Evolutionary conservation across 192 early-diverging fungal genomes (phyloP).

Genomic region (Coemansia sp.): DNA sequence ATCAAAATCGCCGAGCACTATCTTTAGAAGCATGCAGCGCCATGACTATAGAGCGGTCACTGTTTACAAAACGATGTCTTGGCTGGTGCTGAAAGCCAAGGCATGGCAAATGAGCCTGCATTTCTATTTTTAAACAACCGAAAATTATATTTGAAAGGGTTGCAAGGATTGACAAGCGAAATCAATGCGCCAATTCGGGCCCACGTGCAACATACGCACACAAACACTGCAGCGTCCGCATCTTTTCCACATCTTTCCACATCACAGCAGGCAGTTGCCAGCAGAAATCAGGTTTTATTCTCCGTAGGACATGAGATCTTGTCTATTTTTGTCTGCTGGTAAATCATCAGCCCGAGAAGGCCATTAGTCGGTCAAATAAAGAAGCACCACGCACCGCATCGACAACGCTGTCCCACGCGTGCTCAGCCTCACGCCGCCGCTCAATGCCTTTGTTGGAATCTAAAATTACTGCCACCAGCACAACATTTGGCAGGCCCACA

Average conservation of each 20-base stretch:
- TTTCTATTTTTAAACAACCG: constrained; percentile 18
- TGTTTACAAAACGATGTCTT: constrained; percentile 2
- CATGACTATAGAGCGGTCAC: constrained; percentile 8
- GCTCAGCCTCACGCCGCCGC: constrained; percentile 45
- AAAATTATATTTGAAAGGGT: neutral
- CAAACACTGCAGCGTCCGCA: neutral
- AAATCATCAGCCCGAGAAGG: constrained; percentile 14
- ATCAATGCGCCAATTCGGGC: constrained; percentile 19
- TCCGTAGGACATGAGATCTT: constrained; percentile 7
- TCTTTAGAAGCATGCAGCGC: constrained; percentile 12
- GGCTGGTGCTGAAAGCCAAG: constrained; percentile 8
- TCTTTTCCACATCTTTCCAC: constrained; percentile 15
- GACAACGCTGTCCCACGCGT: constrained; percentile 46
- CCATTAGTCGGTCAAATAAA: constrained; percentile 37
- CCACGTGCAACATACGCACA: constrained; percentile 3
- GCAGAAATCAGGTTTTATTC: neutral
- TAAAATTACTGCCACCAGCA: constrained; percentile 38
- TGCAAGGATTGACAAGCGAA: neutral
- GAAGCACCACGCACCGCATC: constrained; percentile 41
- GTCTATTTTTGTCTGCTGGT: neutral
- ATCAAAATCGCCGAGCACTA: constrained; percentile 13
- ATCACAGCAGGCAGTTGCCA: neutral
- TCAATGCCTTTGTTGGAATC: constrained; percentile 41
- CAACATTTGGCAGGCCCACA: constrained; percentile 37
- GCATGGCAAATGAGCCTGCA: constrained; percentile 13